A percentile compares a stretch with the other conserved stretches of the same genome.
Evolutionary conservation across 2,329 filamentous ascomycete species (phyloP).

Genomic region (Fusarium fracticaudum): DNA sequence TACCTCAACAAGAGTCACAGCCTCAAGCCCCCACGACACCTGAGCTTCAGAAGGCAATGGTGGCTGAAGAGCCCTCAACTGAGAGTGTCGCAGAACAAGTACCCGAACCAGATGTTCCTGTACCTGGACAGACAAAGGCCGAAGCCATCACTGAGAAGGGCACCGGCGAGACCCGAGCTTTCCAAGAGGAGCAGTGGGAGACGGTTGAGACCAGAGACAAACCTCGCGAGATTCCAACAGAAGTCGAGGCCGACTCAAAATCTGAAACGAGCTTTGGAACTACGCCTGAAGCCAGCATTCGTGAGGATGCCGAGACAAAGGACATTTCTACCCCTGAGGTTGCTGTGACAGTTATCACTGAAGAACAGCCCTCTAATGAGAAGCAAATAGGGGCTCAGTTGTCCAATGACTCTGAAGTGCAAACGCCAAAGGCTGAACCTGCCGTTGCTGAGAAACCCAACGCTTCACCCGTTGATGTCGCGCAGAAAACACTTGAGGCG

Average conservation of each 20-base stretch:
- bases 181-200: conserved; percentile 28
- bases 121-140: background rate
- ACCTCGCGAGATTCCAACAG: conserved; percentile 1
- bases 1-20: background rate
- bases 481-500: conserved; percentile 7
- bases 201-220: conserved; percentile 15
- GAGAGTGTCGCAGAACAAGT: conserved; percentile 1
- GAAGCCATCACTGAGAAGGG: background rate
- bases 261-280: conserved; percentile 33
- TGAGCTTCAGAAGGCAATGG: background rate
- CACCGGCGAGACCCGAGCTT: background rate
- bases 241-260: conserved; percentile 28
- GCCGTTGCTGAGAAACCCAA: background rate
- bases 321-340: background rate
- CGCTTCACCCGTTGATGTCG: background rate
- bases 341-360: background rate
- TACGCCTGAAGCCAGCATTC: conserved; percentile 22
- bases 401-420: conserved; percentile 15
- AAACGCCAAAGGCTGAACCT: conserved; percentile 9
- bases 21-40: background rate
- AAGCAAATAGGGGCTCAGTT: background rate
- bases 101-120: background rate
- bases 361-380: background rate
- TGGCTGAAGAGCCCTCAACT: background rate
- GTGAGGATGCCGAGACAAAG: background rate